These are phyloP conservation scores for Debaryomyces subglobosus DNA, from an alignment of 1,139 yeast genomes.

Conservation along the genomic window DNA sequence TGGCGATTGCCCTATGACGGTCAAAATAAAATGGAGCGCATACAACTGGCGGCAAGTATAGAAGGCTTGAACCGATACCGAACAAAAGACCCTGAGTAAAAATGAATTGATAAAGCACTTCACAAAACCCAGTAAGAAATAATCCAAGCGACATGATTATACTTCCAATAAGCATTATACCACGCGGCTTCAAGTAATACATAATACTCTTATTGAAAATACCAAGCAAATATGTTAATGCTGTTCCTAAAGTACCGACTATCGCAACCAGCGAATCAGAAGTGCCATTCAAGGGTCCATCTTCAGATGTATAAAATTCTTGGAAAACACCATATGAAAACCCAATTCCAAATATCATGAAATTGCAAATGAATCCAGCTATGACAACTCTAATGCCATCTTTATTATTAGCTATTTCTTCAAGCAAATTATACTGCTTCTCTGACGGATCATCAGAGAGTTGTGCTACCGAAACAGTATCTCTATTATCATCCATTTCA, in stretches of 20 bases:
- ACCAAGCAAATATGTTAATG: constrained; percentile 31
- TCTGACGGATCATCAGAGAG: neutral
- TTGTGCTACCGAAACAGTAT: neutral
- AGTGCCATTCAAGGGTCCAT: constrained; percentile 27
- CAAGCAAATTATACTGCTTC: neutral
- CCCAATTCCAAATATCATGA: constrained; percentile 36
- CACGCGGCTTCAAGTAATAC: constrained; percentile 21
- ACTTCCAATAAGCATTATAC: constrained; percentile 30
- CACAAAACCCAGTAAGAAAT: constrained; percentile 27
- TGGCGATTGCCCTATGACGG: constrained; percentile 41
- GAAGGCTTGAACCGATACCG: constrained; percentile 40
- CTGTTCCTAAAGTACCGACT: constrained; percentile 32
- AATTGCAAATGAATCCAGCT: constrained; percentile 36
- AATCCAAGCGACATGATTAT: constrained; percentile 30
- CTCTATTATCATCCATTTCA: neutral
- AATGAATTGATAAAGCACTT: constrained; percentile 30
- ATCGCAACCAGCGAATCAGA: constrained; percentile 32
- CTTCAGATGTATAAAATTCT: constrained; percentile 30
- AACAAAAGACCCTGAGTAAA: constrained; percentile 42
- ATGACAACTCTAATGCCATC: constrained; percentile 16
- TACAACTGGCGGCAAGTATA: constrained; percentile 44
- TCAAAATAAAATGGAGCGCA: constrained; percentile 43
- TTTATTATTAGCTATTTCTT: neutral
- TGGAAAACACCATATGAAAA: constrained; percentile 41
- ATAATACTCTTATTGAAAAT: constrained; percentile 27